phyloP scores from a whole-genome alignment of 2,329 filamentous ascomycete species.

The Colletotrichum sidae region DNA sequence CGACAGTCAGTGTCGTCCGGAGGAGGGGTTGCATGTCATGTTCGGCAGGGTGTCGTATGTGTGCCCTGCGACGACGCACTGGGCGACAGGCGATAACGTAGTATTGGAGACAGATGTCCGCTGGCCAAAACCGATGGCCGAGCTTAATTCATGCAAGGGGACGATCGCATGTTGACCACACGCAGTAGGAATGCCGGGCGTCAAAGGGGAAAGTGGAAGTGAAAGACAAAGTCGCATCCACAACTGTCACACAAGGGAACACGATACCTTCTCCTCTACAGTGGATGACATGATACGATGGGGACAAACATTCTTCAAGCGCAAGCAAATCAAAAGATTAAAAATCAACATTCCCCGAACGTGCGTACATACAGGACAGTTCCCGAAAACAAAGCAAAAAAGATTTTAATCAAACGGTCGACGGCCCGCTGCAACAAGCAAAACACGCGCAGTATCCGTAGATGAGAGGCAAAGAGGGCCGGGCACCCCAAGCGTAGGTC shows the following conservation, averaged over 20 bases:
- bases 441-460: neutral
- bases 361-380: too few species aligned
- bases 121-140: slow-evolving; percentile 23
- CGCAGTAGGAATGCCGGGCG: slow-evolving; percentile 19
- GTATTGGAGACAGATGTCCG: slow-evolving; percentile 17
- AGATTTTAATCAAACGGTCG: slow-evolving; percentile 1
- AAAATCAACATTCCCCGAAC: neutral
- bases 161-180: slow-evolving; percentile 18
- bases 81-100: slow-evolving; percentile 14
- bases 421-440: slow-evolving; percentile 1
- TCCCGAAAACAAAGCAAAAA: neutral
- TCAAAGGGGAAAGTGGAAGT: slow-evolving; percentile 6
- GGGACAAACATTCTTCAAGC: slow-evolving; percentile 16
- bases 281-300: slow-evolving; percentile 10
- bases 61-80: slow-evolving; percentile 3
- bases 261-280: slow-evolving; percentile 6
- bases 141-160: slow-evolving; percentile 33
- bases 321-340: slow-evolving; percentile 4
- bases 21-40: slow-evolving; percentile 19
- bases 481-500: neutral
- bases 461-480: neutral
- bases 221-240: neutral
- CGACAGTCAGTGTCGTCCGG: slow-evolving; percentile 13
- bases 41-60: slow-evolving; percentile 19
- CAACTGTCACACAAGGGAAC: slow-evolving; percentile 7